Evolutionary conservation across 202 grass and related monocot species (phyloP).

Genomic region (Hordeum pubiflorum): DNA sequence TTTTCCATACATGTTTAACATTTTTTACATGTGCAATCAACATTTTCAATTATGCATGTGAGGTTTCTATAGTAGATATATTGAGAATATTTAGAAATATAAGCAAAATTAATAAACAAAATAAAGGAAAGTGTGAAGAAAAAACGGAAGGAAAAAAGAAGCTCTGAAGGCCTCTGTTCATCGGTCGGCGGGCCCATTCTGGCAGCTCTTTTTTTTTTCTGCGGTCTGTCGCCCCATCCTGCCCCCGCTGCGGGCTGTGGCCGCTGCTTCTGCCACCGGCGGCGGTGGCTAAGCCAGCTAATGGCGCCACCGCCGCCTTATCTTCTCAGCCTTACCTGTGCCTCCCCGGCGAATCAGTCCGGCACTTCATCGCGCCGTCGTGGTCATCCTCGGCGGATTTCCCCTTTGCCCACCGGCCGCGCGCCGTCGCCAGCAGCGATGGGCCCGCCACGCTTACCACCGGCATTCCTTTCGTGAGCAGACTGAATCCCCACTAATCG

Average conservation of each 20-base stretch:
- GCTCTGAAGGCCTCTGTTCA: no score
- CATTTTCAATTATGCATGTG: no score
- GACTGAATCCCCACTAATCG: no score
- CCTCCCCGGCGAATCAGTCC: not conserved
- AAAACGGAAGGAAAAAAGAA: no score
- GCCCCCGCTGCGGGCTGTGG: not conserved
- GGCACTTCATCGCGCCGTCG: not conserved
- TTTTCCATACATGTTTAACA: no score
- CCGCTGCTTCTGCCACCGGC: not conserved
- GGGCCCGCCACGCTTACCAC: not conserved
- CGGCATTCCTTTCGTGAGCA: not conserved
- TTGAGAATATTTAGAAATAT: no score
- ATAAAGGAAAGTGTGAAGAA: no score
- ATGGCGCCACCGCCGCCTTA: not conserved
- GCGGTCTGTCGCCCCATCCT: not conserved
- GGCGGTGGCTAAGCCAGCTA: not conserved
- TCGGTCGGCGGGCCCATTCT: no score
- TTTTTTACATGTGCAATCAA: no score
- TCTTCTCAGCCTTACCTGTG: not conserved
- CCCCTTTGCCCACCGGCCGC: not conserved
- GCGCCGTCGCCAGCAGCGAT: not conserved
- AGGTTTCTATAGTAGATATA: no score
- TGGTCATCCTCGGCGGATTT: not conserved
- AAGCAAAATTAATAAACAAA: no score
- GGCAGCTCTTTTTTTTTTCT: no score